These are phyloP conservation scores for Trypanosoma caninum DNA, from an alignment of 208 protist genomes.

Conservation along the genomic window DNA sequence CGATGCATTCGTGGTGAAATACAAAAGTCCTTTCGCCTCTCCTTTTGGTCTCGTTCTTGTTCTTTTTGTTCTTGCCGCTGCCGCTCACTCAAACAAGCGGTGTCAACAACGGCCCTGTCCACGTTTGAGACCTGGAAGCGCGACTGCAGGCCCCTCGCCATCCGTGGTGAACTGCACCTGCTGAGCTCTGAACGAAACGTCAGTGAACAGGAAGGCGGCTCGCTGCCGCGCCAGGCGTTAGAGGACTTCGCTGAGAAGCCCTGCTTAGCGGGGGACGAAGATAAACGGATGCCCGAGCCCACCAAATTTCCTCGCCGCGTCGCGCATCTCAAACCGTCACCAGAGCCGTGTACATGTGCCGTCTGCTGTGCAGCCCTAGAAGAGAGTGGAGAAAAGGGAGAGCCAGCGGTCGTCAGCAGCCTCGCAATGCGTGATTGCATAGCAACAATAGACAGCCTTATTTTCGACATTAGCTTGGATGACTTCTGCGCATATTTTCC, in stretches of 20 bases:
- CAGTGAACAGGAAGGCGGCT: background rate
- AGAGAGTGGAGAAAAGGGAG: background rate
- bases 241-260: background rate
- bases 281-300: background rate
- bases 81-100: background rate
- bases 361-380: background rate
- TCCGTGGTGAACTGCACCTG: background rate
- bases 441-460: background rate
- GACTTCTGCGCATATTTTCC: constrained; percentile 1
- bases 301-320: no score
- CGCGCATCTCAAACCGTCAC: background rate
- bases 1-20: background rate
- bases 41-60: constrained; percentile 1
- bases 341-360: background rate
- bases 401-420: background rate
- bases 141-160: background rate
- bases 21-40: background rate
- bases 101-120: no score
- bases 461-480: background rate
- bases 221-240: background rate
- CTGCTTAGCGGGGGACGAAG: background rate
- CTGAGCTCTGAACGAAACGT: background rate
- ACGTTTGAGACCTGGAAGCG: background rate
- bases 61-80: background rate
- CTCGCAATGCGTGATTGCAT: background rate